Percentiles rank a stretch among this genome's conserved stretches.
Conservation (phyloP, 768 basidiomycete species). For the Lactarius hengduanensis region DNA sequence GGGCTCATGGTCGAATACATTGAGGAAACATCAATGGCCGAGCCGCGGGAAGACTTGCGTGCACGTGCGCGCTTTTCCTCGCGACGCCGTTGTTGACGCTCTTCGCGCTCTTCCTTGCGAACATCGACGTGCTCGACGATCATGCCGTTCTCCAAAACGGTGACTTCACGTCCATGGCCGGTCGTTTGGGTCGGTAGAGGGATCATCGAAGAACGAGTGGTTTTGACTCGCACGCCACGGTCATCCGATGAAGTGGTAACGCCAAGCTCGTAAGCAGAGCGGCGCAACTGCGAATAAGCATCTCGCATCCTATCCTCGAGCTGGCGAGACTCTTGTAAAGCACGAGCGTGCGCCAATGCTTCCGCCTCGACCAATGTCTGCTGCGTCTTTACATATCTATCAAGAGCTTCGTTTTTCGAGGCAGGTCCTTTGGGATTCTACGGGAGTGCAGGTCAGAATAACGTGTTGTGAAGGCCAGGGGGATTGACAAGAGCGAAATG, state of each 20-base stretch:
- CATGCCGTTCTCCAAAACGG: conserved; percentile 84
- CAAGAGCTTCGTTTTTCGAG: conserved; percentile 78
- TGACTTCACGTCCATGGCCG: conserved; percentile 66
- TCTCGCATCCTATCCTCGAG: conserved; percentile 78
- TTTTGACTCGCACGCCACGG: conserved; percentile 69
- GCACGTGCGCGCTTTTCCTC: conserved; percentile 59
- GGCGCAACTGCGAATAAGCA: conserved; percentile 73
- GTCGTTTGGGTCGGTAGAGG: conserved; percentile 37
- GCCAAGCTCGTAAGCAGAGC: conserved; percentile 72
- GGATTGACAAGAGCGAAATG: not conserved
- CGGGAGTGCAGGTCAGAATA: conserved; percentile 1
- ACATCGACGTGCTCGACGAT: conserved; percentile 88
- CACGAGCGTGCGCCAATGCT: conserved; percentile 70
- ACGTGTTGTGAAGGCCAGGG: not conserved
- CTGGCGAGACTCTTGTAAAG: conserved; percentile 73
- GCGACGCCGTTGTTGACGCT: conserved; percentile 65
- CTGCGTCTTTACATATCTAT: conserved; percentile 80
- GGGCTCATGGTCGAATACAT: conserved; percentile 66
- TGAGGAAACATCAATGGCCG: conserved; percentile 68
- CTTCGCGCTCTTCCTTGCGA: conserved; percentile 73
- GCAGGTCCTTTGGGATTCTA: conserved; percentile 92
- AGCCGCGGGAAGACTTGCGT: conserved; percentile 72
- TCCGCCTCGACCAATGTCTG: conserved; percentile 80
- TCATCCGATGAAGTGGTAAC: conserved; percentile 52
- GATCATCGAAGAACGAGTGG: conserved; percentile 44